These are phyloP conservation scores for Sapria himalayana DNA, from an alignment of 345 rosid genomes.

Conservation along the genomic window DNA sequence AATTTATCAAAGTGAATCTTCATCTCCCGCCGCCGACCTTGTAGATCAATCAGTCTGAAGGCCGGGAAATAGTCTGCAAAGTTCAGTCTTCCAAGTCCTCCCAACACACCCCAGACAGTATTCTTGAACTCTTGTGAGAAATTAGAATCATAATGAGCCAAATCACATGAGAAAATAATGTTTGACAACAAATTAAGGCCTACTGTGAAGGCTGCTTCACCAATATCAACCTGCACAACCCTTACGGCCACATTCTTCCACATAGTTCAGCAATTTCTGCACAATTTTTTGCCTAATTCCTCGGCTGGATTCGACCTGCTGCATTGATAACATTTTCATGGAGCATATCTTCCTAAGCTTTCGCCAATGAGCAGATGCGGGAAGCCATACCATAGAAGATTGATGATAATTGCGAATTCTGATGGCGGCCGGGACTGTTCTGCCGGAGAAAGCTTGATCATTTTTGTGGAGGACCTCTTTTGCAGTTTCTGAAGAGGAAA, in stretches of 20 bases:
- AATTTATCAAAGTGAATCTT: conserved; percentile 2
- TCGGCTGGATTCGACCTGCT: conserved; percentile 16
- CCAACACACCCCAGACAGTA: conserved; percentile 14
- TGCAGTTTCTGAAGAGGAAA: conserved; percentile 19
- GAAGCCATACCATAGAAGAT: conserved; percentile 16
- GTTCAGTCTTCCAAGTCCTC: conserved; percentile 21
- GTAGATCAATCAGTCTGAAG: conserved; percentile 19
- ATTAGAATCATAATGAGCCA: conserved; percentile 12
- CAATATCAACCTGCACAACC: conserved; percentile 19
- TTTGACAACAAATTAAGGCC: conserved; percentile 20
- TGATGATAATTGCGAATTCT: conserved; percentile 9
- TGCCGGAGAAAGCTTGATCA: conserved; percentile 12
- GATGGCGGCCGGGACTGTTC: conserved; percentile 8
- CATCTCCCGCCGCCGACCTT: conserved; percentile 13
- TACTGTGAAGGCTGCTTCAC: conserved; percentile 20
- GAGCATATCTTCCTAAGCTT: conserved; percentile 18
- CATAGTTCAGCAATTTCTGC: conserved; percentile 12
- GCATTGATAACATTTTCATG: conserved; percentile 13
- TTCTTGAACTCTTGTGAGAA: conserved; percentile 15
- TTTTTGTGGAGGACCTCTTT: conserved; percentile 22
- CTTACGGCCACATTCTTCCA: conserved; percentile 7
- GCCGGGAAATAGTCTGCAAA: conserved; percentile 24
- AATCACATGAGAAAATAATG: conserved; percentile 22
- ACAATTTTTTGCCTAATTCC: conserved; percentile 12
- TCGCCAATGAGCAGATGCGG: conserved; percentile 18